Evolutionary conservation across 768 basidiomycete species (phyloP), one percentile per base, ranked within the genome.

Genomic region (Russula griseocarnosa): DNA sequence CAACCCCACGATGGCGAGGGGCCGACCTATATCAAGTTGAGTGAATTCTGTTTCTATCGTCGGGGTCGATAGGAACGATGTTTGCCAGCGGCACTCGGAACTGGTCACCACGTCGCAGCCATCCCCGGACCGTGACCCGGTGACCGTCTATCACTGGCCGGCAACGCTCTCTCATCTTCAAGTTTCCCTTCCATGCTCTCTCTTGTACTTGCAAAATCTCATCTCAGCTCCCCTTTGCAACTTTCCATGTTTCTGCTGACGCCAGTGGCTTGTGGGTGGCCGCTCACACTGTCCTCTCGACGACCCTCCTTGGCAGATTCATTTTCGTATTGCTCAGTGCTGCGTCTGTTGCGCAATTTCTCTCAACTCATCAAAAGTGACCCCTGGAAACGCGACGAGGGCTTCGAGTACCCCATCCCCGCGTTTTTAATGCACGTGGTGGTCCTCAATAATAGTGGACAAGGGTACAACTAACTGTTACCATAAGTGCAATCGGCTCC

Each of bases 1-100:
- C 5, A n/a, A 52, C 65, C 56, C 47, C 47, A 57, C 66, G 53
- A 61, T 44, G 20, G 28, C 22, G 32, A 66, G 44, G 49, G 24
- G 28, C 56, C 56, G 30, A 34, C 51, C 61, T 59, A 66, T 65
- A 60, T 53, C 50, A 62, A 44, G 38, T 53, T n/a, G 58, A 59
- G 32, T 47, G 49, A 58, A 55, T 44, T 26, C 47, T 24, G 47
- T 55, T 49, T 55, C 63, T 50, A 58, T 60, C 53, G 47, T 46
- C 36, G 36, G 55, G 30, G 65, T 57, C 63, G 65, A 66, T 63
- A 63, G 46, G 44, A 47, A 24, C 46, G n/a, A 47, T 47, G 46
- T 47, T 60, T 65, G 63, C 38, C 54, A 60, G 46, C 54, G 55
- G 38, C 14, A 40, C 38, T 40, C 61, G 61, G 54, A 56, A 56